These are phyloP conservation scores for Bacterosira constricta DNA, from an alignment of 108 stramenopile genomes.

Conservation along the genomic window DNA sequence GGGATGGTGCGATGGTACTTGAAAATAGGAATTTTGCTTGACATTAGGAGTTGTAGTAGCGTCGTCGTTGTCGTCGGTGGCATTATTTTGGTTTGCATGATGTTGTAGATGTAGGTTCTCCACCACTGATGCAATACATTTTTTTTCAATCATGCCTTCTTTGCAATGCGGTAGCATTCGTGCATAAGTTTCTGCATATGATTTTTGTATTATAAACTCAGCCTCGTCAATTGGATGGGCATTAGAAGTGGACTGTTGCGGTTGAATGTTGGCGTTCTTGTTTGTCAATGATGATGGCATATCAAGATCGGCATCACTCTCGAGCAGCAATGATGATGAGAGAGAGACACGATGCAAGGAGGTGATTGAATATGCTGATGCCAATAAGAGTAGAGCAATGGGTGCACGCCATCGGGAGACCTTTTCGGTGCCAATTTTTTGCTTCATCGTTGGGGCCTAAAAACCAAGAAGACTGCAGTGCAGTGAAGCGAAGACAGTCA, in stretches of 20 bases:
- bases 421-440: too few species aligned
- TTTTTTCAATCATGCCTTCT: constrained; percentile 8
- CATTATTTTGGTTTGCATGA: background rate
- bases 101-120: background rate
- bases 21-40: background rate
- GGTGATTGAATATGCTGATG: too few species aligned
- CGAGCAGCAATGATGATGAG: background rate
- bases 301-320: background rate
- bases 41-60: background rate
- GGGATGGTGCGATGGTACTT: background rate
- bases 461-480: too few species aligned
- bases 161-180: constrained; percentile 27
- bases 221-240: constrained; percentile 33
- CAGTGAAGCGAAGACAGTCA: too few species aligned
- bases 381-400: too few species aligned
- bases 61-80: background rate
- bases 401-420: too few species aligned
- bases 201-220: constrained; percentile 33
- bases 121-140: constrained; percentile 17
- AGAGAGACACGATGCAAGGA: too few species aligned
- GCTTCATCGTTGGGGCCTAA: too few species aligned
- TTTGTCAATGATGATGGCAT: background rate
- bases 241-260: too few species aligned
- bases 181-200: constrained; percentile 36
- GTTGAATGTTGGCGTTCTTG: too few species aligned